Percentiles rank a stretch among this genome's conserved stretches.
These are phyloP conservation scores for Candida ascalaphidarum DNA, from an alignment of 805 yeast genomes.

Conservation along the genomic window DNA sequence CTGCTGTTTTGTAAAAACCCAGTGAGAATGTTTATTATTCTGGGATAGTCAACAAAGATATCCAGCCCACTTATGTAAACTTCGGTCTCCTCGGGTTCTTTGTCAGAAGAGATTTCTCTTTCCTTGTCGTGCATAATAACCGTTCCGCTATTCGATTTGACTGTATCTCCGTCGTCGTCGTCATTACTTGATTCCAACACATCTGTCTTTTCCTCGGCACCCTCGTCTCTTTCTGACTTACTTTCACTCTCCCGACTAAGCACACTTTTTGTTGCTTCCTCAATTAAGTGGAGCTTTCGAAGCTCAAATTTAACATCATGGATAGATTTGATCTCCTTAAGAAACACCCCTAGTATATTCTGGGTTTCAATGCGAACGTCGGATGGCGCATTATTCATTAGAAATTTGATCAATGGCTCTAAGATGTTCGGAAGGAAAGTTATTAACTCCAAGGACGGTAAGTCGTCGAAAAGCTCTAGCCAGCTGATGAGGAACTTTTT, in stretches of 20 bases:
- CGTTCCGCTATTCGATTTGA: slow-evolving; percentile 17
- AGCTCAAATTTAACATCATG: slow-evolving; percentile 55
- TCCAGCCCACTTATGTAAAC: slow-evolving; percentile 51
- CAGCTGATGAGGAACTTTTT: slow-evolving; percentile 88
- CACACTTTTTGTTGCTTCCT: slow-evolving; percentile 4
- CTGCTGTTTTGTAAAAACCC: slow-evolving; percentile 64
- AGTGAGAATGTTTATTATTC: slow-evolving; percentile 73
- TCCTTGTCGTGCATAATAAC: slow-evolving; percentile 9
- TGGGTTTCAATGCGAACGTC: slow-evolving; percentile 86
- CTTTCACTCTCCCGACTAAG: no score
- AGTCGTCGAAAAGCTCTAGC: slow-evolving; percentile 86
- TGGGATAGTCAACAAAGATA: slow-evolving; percentile 69
- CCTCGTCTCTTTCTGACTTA: no score
- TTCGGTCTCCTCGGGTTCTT: slow-evolving; percentile 10
- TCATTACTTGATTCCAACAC: background rate
- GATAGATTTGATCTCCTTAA: slow-evolving; percentile 76
- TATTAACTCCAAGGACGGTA: slow-evolving; percentile 84
- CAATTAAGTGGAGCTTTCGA: slow-evolving; percentile 15
- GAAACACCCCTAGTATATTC: slow-evolving; percentile 60
- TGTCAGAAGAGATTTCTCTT: slow-evolving; percentile 1
- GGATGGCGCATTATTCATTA: slow-evolving; percentile 68
- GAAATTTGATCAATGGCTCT: slow-evolving; percentile 71
- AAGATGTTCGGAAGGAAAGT: slow-evolving; percentile 84
- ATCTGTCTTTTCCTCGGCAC: slow-evolving; percentile 8
- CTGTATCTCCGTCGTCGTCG: slow-evolving; percentile 10